Evolutionary conservation across 441 rosid genomes (phyloP).

Genomic region (Codiaeum variegatum): DNA sequence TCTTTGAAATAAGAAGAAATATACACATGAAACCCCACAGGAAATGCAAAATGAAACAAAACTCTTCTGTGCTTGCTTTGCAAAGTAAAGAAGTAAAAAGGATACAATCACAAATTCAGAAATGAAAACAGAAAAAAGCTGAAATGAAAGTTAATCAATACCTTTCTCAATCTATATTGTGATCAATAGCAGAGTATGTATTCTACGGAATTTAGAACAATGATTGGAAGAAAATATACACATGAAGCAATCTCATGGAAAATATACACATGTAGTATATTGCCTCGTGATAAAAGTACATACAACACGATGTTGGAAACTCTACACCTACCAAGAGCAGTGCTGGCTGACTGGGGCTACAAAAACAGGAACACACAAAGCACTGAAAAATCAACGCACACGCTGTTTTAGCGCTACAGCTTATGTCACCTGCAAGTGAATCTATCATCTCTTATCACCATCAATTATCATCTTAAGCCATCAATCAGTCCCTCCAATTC

Average conservation of each 20-base stretch:
- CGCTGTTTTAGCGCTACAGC: constrained; percentile 26
- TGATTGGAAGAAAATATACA: constrained; percentile 52
- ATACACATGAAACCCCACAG: background rate
- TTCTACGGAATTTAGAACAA: constrained; percentile 33
- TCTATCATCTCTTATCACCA: constrained; percentile 15
- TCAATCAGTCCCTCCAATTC: constrained; percentile 76
- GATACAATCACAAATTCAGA: background rate
- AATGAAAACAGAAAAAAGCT: constrained; percentile 13
- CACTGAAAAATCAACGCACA: constrained; percentile 27
- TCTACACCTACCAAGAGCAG: constrained; percentile 35
- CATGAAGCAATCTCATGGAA: constrained; percentile 45
- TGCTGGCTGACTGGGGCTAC: constrained; percentile 27
- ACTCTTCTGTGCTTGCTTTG: constrained; percentile 2
- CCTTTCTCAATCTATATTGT: constrained; percentile 23
- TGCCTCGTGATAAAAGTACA: constrained; percentile 39
- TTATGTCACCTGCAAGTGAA: constrained; percentile 28
- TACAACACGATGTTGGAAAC: constrained; percentile 33
- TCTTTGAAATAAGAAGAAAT: background rate
- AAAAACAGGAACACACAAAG: constrained; percentile 33
- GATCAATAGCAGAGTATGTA: constrained; percentile 22
- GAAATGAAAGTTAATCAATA: constrained; percentile 21
- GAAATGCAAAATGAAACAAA: background rate
- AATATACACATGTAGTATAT: constrained; percentile 53
- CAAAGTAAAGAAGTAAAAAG: background rate
- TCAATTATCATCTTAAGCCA: constrained; percentile 53